Percentiles rank a stretch among this genome's conserved stretches.
These are phyloP conservation scores for Daldinia grandis DNA, from an alignment of 495 filamentous ascomycete genomes.

Conservation along the genomic window DNA sequence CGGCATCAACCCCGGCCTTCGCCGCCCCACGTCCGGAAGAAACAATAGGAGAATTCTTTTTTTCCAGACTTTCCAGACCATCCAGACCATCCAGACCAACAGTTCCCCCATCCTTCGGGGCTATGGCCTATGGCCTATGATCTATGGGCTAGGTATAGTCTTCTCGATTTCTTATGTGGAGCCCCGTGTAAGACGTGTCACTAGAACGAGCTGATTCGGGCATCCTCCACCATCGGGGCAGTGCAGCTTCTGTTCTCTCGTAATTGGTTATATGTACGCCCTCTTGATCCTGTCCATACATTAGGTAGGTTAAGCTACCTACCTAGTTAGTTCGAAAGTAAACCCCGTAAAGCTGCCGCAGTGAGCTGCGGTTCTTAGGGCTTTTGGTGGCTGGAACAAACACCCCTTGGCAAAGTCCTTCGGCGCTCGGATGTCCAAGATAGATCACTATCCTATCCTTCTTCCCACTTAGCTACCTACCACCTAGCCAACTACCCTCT, in stretches of 20 bases:
- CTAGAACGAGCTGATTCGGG: conserved; percentile 18
- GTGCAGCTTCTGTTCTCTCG: conserved; percentile 17
- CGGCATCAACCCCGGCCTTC: conserved; percentile 21
- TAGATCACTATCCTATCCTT: not conserved
- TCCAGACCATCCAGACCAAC: too few species aligned
- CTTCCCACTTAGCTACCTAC: not conserved
- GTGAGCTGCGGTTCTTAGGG: conserved; percentile 17
- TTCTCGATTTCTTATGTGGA: conserved; percentile 19
- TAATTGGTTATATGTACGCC: conserved; percentile 30
- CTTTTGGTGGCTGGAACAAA: conserved; percentile 35
- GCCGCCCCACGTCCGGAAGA: conserved; percentile 18
- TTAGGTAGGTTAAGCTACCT: not conserved
- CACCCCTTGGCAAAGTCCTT: conserved; percentile 25
- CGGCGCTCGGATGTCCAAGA: not conserved
- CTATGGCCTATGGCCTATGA: not conserved
- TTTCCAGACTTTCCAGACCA: not conserved
- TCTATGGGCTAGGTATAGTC: not conserved
- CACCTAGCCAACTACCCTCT: conserved; percentile 1
- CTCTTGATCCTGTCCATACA: conserved; percentile 12
- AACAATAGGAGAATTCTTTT: conserved; percentile 6
- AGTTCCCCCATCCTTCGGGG: conserved; percentile 23
- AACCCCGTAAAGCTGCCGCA: conserved; percentile 10
- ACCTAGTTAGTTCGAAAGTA: conserved; percentile 6
- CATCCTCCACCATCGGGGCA: conserved; percentile 30
- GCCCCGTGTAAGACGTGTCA: conserved; percentile 34